These are phyloP conservation scores for Stephania cephalantha DNA, from an alignment of 164 flowering plant genomes.

Conservation along the genomic window DNA sequence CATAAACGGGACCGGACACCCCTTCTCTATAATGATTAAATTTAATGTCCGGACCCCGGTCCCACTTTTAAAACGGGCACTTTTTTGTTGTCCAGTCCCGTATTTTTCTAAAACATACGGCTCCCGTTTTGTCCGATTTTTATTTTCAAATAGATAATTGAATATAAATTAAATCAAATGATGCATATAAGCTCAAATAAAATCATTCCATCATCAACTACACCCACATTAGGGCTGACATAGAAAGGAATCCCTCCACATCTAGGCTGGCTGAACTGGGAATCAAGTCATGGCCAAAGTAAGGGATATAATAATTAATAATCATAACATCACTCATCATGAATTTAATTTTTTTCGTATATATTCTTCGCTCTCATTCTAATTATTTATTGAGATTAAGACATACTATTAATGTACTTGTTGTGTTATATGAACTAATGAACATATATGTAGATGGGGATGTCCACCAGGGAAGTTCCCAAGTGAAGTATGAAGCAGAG, in stretches of 20 bases:
- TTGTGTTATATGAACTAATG: neutral
- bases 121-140: too few relatives aligned
- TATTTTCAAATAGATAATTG: too few relatives aligned
- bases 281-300: slow-evolving; percentile 92
- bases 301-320: slow-evolving; percentile 13
- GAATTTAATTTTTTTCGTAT: neutral
- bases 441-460: slow-evolving; percentile 60
- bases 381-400: neutral
- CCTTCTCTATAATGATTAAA: too few relatives aligned
- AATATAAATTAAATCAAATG: too few relatives aligned
- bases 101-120: too few relatives aligned
- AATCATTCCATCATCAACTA: too few relatives aligned
- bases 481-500: slow-evolving; percentile 73
- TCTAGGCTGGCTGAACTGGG: slow-evolving; percentile 55
- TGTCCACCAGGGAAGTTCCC: slow-evolving; percentile 81
- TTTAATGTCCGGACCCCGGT: too few relatives aligned
- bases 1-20: too few relatives aligned
- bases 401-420: neutral
- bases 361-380: slow-evolving; percentile 2
- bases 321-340: neutral
- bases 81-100: too few relatives aligned
- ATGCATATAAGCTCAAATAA: too few relatives aligned
- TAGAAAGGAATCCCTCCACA: slow-evolving; percentile 58
- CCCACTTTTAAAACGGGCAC: too few relatives aligned
- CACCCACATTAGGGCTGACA: too few relatives aligned